Percentiles rank a stretch among this genome's conserved stretches.
phyloP scores from a whole-genome alignment of 805 yeast species.

The Myxozyma nipponensis region DNA sequence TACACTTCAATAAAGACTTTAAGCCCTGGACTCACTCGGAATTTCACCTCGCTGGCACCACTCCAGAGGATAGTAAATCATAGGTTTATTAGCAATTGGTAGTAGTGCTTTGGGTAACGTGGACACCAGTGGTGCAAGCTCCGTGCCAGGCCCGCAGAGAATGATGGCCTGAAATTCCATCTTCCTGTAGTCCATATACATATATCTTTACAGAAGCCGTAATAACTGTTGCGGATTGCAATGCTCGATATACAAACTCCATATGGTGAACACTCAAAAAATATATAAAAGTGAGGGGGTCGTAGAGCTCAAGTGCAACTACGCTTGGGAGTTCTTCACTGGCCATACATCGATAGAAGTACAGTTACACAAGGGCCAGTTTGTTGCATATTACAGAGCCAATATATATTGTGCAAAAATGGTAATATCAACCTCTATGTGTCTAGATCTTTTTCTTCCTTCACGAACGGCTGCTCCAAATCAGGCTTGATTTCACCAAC shows the following conservation, averaged over 20 bases:
- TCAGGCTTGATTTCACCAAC: too few species aligned
- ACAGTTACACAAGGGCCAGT: too few species aligned
- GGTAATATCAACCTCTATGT: too few species aligned
- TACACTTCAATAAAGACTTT: neutral
- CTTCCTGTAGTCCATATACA: neutral
- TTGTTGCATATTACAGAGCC: too few species aligned
- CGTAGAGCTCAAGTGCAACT: too few species aligned
- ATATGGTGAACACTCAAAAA: too few species aligned
- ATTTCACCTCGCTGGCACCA: conserved; percentile 63
- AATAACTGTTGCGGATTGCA: neutral
- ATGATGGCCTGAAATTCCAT: conserved; percentile 94
- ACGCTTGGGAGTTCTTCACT: too few species aligned
- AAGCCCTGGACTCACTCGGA: conserved; percentile 13
- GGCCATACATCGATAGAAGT: too few species aligned
- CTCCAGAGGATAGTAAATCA: conserved; percentile 79
- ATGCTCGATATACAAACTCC: too few species aligned
- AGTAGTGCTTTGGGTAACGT: conserved; percentile 75
- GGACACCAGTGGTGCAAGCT: conserved; percentile 66
- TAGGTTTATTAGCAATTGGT: conserved; percentile 85
- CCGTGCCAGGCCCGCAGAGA: conserved; percentile 80
- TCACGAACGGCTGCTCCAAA: too few species aligned
- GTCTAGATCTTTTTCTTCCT: neutral
- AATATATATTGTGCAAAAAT: too few species aligned
- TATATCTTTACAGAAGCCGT: neutral
- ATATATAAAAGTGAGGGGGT: too few species aligned